phyloP scores from a whole-genome alignment of 371 early-diverging fungal species.

The Mycotypha africana region DNA sequence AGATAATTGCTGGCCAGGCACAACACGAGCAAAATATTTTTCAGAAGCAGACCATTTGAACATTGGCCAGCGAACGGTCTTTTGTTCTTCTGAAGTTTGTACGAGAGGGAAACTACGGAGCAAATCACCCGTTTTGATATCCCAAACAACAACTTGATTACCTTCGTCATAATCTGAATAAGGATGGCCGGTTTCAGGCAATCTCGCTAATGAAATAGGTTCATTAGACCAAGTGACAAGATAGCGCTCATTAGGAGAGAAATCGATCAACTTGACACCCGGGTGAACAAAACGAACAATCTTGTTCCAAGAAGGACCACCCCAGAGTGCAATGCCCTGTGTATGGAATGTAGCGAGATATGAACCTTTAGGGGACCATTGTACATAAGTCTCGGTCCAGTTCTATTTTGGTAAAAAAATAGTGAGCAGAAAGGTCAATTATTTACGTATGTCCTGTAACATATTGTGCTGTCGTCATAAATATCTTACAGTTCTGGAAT shows the following conservation, averaged over 20 bases:
- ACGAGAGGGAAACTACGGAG: conserved; percentile 82
- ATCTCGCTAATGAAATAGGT: conserved; percentile 61
- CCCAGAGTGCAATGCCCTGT: conserved; percentile 95
- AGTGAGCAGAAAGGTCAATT: background rate
- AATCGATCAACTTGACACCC: conserved; percentile 88
- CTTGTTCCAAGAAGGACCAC: conserved; percentile 89
- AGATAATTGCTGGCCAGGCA: conserved; percentile 73
- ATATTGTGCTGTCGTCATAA: too few species aligned
- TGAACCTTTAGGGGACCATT: conserved; percentile 94
- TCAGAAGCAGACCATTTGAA: conserved; percentile 97
- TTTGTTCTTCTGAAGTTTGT: conserved; percentile 42
- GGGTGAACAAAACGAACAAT: conserved; percentile 91
- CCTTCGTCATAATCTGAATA: conserved; percentile 74
- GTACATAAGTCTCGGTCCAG: conserved; percentile 93
- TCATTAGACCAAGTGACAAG: conserved; percentile 91
- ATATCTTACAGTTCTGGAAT: conserved; percentile 54
- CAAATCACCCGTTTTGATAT: conserved; percentile 77
- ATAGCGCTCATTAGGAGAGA: conserved; percentile 90
- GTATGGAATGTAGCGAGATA: conserved; percentile 92
- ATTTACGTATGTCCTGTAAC: too few species aligned
- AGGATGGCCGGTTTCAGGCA: conserved; percentile 57
- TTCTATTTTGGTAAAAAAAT: conserved; percentile 34
- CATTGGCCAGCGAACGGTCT: conserved; percentile 86
- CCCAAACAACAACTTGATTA: conserved; percentile 85
- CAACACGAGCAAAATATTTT: conserved; percentile 89